phyloP scores from a whole-genome alignment of 345 rosid genomes.

The Brassica nigra region DNA sequence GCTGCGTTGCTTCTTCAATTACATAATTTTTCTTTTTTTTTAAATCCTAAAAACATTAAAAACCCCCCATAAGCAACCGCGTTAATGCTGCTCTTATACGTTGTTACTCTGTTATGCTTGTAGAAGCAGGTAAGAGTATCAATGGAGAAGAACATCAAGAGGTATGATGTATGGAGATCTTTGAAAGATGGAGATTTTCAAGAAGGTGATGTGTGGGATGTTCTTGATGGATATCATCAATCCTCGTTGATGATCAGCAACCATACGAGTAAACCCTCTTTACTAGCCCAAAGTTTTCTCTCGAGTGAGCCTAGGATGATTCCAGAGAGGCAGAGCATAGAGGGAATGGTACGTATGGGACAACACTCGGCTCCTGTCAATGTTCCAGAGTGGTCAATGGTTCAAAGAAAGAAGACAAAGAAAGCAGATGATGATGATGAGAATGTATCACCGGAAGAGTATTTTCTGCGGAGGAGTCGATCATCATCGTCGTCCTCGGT shows the following conservation, averaged over 20 bases:
- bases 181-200: slow-evolving; percentile 48
- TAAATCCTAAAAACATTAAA: too few relatives aligned
- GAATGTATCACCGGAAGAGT: slow-evolving; percentile 74
- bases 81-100: too few relatives aligned
- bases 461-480: slow-evolving; percentile 60
- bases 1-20: too few relatives aligned
- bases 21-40: too few relatives aligned
- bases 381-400: slow-evolving; percentile 70
- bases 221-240: slow-evolving; percentile 43
- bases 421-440: slow-evolving; percentile 18
- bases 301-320: slow-evolving; percentile 63
- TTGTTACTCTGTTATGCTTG: slow-evolving; percentile 5
- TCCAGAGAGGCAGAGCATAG: slow-evolving; percentile 44
- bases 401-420: slow-evolving; percentile 45
- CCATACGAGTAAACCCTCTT: slow-evolving; percentile 34
- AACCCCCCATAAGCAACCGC: too few relatives aligned
- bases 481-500: slow-evolving; percentile 77
- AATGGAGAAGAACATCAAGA: slow-evolving; percentile 48
- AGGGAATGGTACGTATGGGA: slow-evolving; percentile 37
- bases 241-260: slow-evolving; percentile 33
- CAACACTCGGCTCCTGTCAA: slow-evolving; percentile 77
- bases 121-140: background rate
- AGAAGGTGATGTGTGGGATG: slow-evolving; percentile 57
- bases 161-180: slow-evolving; percentile 47
- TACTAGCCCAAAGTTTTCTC: slow-evolving; percentile 38